These are phyloP conservation scores for Chenopodium berlandieri DNA, from an alignment of 148 eudicot species.

Conservation along the genomic window DNA sequence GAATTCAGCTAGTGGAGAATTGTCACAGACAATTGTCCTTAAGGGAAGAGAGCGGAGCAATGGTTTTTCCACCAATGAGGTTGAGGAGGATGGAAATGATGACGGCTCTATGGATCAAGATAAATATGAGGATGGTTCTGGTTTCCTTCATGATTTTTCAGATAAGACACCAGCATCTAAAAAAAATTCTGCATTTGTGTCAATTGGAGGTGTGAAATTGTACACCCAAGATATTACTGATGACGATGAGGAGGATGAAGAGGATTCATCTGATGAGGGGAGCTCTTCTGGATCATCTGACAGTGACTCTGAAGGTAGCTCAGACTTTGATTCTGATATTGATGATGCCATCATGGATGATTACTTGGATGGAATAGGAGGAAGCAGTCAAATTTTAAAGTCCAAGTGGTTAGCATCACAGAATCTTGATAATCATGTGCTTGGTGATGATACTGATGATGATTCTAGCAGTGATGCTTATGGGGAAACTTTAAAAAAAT, in stretches of 20 bases:
- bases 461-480: constrained; percentile 42
- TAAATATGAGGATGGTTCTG: constrained; percentile 18
- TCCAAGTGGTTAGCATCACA: constrained; percentile 52
- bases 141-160: constrained; percentile 33
- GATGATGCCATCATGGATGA: constrained; percentile 90
- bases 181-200: constrained; percentile 63
- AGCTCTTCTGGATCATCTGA: constrained; percentile 56
- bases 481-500: constrained; percentile 55
- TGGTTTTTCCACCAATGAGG: constrained; percentile 37
- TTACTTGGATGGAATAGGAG: constrained; percentile 85
- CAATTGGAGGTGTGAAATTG: constrained; percentile 78
- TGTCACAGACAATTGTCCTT: constrained; percentile 16
- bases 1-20: constrained; percentile 26
- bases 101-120: constrained; percentile 21
- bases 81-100: constrained; percentile 28
- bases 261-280: constrained; percentile 45
- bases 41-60: constrained; percentile 30
- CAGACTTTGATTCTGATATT: constrained; percentile 65
- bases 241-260: constrained; percentile 50
- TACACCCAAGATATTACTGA: constrained; percentile 80
- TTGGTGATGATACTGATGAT: constrained; percentile 33
- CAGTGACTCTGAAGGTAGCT: constrained; percentile 51
- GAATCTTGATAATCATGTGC: constrained; percentile 32
- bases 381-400: constrained; percentile 50
- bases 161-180: constrained; percentile 32